Base-by-base conservation (phyloP, 1,284 basidiomycete species). In the Boletus semigastroideus region DNA sequence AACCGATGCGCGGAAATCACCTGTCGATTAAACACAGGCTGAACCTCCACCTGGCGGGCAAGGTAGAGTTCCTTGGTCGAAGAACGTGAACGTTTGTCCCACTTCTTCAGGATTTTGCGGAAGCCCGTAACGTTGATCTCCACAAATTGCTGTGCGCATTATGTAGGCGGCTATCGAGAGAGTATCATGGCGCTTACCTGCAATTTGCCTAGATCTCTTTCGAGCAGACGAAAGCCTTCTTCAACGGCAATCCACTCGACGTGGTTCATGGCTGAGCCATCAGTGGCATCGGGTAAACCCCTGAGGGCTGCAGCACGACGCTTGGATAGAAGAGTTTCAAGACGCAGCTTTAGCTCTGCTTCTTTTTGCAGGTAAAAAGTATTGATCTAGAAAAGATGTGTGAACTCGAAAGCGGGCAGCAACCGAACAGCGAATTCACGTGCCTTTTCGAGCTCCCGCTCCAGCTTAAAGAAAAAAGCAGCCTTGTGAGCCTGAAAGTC, bases 311-410 rank as follows among this genome's bases (percentile, higher is more conserved):
- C 90, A 11, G 87, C 86, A 70, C 94, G 86, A 56, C 96, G 87
- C 72, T 98, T 98, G 34, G 94, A 94, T 42, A 99, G 80, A 16
- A 99, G 78, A 1, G 94, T 97, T 62, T 96, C 87, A 53, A 99
- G 84, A 46, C 94, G 83, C 56, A 96, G 73, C 67, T 93, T 94
- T 47, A 99, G 83, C 63, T 98, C 94, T 12, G 94, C 91, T 72
- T 99, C 97, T 72, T 97, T 98, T 72, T 96, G 92, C 45, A 99
- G 82, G 73, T 99, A 99, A 69, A 99, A 99, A n/a, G 87, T 84
- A 74, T 99, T 99, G 77, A 99, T 98, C 95, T 97, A 67, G 42
- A 46, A 25, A 25, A 5, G 25, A 27, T 25, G n/a, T n/a, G n/a
- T n/a, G 48, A 52, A 42, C 34, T 40, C 52, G 34, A 20, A 39